A percentile compares a stretch with the other conserved stretches of the same genome.
Conservation (phyloP, 345 rosid genomes). For the Triadica sebifera region DNA sequence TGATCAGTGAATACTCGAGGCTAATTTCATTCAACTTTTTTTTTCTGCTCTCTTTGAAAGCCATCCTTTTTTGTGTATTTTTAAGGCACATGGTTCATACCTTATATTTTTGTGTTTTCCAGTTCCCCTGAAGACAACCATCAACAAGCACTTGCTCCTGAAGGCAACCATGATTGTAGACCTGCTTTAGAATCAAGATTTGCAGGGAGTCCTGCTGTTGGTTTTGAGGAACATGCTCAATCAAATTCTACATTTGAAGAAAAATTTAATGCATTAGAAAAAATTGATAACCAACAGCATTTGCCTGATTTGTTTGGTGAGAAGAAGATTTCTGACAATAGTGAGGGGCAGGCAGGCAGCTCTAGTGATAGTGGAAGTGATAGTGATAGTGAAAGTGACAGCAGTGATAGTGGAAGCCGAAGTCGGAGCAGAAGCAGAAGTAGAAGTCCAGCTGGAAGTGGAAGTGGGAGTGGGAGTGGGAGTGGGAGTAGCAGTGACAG, state of each 20-base stretch:
- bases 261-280: constrained; percentile 41
- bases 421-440: constrained; percentile 53
- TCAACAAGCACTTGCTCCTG: constrained; percentile 43
- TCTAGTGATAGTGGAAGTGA: constrained; percentile 86
- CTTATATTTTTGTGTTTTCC: constrained; percentile 13
- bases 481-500: constrained; percentile 92
- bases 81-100: background rate
- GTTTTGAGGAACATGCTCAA: constrained; percentile 38
- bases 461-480: constrained; percentile 66
- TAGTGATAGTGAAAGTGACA: constrained; percentile 60
- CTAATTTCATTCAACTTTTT: background rate
- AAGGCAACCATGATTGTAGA: constrained; percentile 40
- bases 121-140: constrained; percentile 74
- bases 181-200: constrained; percentile 43
- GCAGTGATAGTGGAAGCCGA: constrained; percentile 60
- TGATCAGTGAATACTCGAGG: background rate
- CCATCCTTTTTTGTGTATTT: background rate
- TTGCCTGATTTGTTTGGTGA: constrained; percentile 63
- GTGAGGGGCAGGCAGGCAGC: constrained; percentile 65
- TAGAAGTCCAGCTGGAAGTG: constrained; percentile 48
- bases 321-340: constrained; percentile 58
- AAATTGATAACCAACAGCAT: constrained; percentile 45
- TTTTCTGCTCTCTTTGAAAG: background rate
- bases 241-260: constrained; percentile 37
- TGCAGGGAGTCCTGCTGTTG: constrained; percentile 33